A percentile compares a stretch with the other conserved stretches of the same genome.
phyloP scores from a whole-genome alignment of 2,329 filamentous ascomycete genomes.

The Diplodia intermedia region DNA sequence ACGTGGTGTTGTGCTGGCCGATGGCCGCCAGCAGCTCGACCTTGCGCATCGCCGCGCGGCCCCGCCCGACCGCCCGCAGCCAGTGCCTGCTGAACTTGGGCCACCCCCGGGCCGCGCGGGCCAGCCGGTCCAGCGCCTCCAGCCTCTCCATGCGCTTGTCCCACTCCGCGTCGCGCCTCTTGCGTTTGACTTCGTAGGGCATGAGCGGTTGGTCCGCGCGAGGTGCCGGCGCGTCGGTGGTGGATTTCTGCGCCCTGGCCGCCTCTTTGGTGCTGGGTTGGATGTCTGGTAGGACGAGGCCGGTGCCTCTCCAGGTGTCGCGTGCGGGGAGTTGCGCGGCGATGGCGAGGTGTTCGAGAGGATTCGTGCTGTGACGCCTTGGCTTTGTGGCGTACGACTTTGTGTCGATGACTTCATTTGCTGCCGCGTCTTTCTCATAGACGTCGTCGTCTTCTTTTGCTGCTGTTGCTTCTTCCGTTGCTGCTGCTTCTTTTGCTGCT shows the following conservation, averaged over 20 bases:
- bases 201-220: too few species aligned
- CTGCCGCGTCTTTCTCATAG: too few species aligned
- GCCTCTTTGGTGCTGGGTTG: neutral
- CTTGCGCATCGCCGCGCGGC: neutral
- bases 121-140: neutral
- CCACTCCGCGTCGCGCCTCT: neutral
- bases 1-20: neutral
- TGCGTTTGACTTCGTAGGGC: neutral
- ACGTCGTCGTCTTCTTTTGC: too few species aligned
- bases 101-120: neutral
- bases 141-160: conserved; percentile 8
- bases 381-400: too few species aligned
- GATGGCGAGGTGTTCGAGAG: neutral
- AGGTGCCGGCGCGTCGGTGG: too few species aligned
- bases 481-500: too few species aligned
- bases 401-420: too few species aligned
- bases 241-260: neutral
- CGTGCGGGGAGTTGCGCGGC: too few species aligned
- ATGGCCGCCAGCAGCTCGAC: conserved; percentile 1
- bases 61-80: neutral
- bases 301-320: neutral
- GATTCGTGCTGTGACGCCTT: too few species aligned
- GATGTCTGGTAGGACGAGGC: neutral
- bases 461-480: too few species aligned
- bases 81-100: conserved; percentile 12